A percentile compares a stretch with the other conserved stretches of the same genome.
phyloP scores from a whole-genome alignment of 2,329 filamentous ascomycete species.

The Penicillium digitatum region DNA sequence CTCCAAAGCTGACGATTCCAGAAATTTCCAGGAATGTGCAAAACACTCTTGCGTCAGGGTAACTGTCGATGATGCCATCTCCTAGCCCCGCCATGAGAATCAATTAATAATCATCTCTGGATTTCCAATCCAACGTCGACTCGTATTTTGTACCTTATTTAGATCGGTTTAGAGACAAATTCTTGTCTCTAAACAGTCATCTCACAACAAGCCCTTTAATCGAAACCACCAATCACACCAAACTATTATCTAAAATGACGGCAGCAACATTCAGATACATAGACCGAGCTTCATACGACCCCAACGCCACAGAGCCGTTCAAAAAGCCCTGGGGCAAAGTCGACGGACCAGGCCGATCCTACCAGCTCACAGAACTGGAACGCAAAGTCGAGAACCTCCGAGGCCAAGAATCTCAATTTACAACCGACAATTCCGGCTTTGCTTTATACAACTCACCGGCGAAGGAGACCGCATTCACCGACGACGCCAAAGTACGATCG shows the following conservation, averaged over 20 bases:
- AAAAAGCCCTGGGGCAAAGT: conserved; percentile 63
- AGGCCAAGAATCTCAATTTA: conserved; percentile 49
- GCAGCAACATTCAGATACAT: conserved; percentile 59
- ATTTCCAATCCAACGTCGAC: neutral
- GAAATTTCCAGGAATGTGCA: neutral
- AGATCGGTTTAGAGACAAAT: neutral
- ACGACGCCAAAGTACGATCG: conserved; percentile 53
- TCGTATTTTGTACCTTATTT: neutral
- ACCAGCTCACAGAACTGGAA: conserved; percentile 44
- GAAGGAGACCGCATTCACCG: conserved; percentile 52
- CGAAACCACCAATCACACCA: neutral
- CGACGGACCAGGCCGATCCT: conserved; percentile 57
- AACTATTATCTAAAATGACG: conserved; percentile 48
- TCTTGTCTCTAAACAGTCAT: neutral
- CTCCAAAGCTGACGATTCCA: neutral
- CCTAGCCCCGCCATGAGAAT: neutral
- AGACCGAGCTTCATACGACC: conserved; percentile 50
- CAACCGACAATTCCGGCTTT: conserved; percentile 58
- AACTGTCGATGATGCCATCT: neutral
- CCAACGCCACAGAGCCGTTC: conserved; percentile 27
- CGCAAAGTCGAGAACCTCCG: conserved; percentile 55
- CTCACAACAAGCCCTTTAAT: neutral
- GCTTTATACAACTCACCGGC: conserved; percentile 53
- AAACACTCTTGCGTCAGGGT: neutral
- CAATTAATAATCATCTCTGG: neutral